Evolutionary conservation across 2,329 filamentous ascomycete genomes (phyloP), one percentile per base, ranked within the genome.

Genomic region (Sporothrix humicola): DNA sequence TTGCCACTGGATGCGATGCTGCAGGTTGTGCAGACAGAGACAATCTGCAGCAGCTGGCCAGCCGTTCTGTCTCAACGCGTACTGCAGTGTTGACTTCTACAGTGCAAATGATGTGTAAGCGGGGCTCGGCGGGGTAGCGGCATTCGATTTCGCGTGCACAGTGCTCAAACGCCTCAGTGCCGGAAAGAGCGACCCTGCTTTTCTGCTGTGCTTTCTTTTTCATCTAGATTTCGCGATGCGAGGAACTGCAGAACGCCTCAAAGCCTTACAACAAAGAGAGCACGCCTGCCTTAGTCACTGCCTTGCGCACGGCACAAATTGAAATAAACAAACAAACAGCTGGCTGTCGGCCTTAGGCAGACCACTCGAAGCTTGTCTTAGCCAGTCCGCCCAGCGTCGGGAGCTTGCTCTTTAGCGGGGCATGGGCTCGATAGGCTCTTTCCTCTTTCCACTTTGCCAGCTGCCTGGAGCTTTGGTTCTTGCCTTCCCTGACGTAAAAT

Each of bases 51-150:
- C 44, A 5, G 37, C 20, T 68, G 63, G 63, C 63, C 63, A 52
- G 42, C 20, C 58, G n/a, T 26, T 44, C 42, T 15, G 7, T n/a
- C 46, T 37, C 17, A 42, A 56, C 66, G 66, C 48, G 48, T 69
- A n/a, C 5, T 7, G 17, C 23, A 20, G 65, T 69, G 15, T 37
- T 37, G 31, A 20, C 44, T 31, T 31, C 50, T 50, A 15, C 23
- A 50, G 46, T n/a, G 46, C 65, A 52, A 31, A 69, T 65, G 72
- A 73, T 73, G 59, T 65, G 72, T 69, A 69, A 73, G 69, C 72
- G 72, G 74, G 69, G 54, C 69, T 69, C 59, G 69, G 74, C 69
- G 73, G 73, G 72, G 73, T 74, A 69, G 31, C 13, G n/a, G 23
- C 31, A 17, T 46, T 48, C 17, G 56, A 23, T 20, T 20, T 37